These are phyloP conservation scores for Mayamaea pseudoterrestris DNA, from an alignment of 108 stramenopile genomes.

Conservation along the genomic window DNA sequence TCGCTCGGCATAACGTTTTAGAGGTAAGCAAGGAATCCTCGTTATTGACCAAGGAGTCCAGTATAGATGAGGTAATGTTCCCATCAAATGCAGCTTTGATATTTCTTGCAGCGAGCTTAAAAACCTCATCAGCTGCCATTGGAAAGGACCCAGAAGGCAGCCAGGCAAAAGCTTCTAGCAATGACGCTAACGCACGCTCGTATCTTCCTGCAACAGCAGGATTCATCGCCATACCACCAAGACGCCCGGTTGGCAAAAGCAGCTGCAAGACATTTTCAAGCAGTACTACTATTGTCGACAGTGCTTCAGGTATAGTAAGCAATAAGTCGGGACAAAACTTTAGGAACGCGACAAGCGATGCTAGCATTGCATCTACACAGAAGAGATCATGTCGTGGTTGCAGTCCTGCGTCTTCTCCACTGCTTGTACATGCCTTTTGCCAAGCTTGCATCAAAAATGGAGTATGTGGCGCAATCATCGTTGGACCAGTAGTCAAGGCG, in stretches of 20 bases:
- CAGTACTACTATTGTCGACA: constrained; percentile 45
- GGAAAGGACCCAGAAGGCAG: constrained; percentile 81
- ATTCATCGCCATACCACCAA: constrained; percentile 30
- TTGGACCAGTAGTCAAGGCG: constrained; percentile 53
- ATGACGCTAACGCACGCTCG: constrained; percentile 61
- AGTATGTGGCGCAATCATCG: constrained; percentile 38
- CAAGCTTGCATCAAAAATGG: constrained; percentile 44
- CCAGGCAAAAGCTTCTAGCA: constrained; percentile 84
- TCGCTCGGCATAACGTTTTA: constrained; percentile 38
- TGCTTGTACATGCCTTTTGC: constrained; percentile 34
- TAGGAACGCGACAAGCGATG: constrained; percentile 61
- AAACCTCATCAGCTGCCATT: constrained; percentile 67
- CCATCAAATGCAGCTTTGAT: constrained; percentile 47
- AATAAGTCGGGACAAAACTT: constrained; percentile 63
- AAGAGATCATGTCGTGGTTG: constrained; percentile 50
- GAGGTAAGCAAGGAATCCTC: constrained; percentile 67
- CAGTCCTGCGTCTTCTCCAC: constrained; percentile 29
- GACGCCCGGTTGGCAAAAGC: constrained; percentile 40
- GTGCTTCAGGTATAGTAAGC: constrained; percentile 69
- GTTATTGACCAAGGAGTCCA: constrained; percentile 40
- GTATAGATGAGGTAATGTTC: constrained; percentile 55
- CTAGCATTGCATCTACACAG: constrained; percentile 53
- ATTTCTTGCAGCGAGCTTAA: constrained; percentile 55
- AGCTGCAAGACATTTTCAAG: constrained; percentile 64
- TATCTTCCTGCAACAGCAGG: constrained; percentile 33